Conservation (phyloP, 768 basidiomycete genomes). For the Russula virescens region DNA sequence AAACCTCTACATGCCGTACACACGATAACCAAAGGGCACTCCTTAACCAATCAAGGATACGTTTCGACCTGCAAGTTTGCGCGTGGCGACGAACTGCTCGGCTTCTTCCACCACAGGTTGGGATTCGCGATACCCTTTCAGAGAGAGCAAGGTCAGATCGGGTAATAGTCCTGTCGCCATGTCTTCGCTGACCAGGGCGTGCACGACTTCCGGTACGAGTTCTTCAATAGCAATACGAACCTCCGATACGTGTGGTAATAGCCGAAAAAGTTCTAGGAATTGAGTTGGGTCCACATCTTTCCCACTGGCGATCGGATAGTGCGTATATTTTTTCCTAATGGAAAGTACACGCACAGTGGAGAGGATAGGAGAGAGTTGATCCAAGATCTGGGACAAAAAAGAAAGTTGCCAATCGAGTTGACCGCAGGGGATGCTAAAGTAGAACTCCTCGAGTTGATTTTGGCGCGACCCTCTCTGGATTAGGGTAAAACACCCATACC, state of each 20-base stretch:
- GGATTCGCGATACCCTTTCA: not conserved
- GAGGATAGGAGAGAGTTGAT: not conserved
- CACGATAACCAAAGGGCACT: too few relatives aligned
- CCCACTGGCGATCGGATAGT: not conserved
- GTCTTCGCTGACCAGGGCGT: not conserved
- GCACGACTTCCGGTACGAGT: not conserved
- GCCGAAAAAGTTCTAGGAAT: slow-evolving; percentile 4
- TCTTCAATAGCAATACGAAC: not conserved
- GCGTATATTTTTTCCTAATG: not conserved
- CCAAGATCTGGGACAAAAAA: not conserved
- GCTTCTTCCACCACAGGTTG: not conserved
- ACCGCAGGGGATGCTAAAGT: not conserved
- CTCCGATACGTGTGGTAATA: not conserved
- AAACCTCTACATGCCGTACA: too few relatives aligned
- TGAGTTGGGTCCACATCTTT: not conserved
- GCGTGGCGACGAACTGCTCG: not conserved
- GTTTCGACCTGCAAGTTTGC: not conserved
- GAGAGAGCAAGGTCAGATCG: not conserved
- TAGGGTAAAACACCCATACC: not conserved
- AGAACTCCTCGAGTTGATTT: not conserved
- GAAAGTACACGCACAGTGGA: not conserved
- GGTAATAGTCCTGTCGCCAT: not conserved
- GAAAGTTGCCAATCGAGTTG: slow-evolving; percentile 4
- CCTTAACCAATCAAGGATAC: not conserved
- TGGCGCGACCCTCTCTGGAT: not conserved